Conservation (phyloP, 768 basidiomycete genomes). For the Lactarius akahatsu region DNA sequence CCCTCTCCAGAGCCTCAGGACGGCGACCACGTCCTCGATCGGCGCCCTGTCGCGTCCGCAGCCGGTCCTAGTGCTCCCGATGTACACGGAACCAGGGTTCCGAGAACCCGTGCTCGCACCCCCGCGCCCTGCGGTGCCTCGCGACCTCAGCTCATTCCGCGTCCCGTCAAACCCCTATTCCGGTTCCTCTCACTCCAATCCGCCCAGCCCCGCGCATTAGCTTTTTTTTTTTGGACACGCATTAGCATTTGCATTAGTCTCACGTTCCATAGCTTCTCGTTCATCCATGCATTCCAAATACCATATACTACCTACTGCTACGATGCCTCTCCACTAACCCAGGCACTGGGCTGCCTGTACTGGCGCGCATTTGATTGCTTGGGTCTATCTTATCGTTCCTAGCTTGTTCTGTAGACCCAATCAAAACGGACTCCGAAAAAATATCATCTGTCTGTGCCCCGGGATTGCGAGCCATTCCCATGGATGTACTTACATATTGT, state of each 20-base stretch:
- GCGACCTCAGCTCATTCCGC: constrained; percentile 22
- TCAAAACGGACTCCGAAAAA: not conserved
- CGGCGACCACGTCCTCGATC: constrained; percentile 4
- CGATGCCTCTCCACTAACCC: not conserved
- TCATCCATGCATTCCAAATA: not conserved
- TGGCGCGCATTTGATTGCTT: not conserved
- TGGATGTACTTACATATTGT: not conserved
- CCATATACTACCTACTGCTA: not conserved
- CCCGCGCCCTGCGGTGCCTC: constrained; percentile 15
- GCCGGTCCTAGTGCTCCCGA: constrained; percentile 1
- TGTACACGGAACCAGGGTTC: constrained; percentile 12
- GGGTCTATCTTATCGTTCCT: not conserved
- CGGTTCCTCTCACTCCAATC: not conserved
- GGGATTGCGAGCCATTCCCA: not conserved
- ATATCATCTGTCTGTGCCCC: not conserved
- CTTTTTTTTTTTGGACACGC: too few relatives aligned
- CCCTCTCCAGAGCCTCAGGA: constrained; percentile 7
- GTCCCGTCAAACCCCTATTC: constrained; percentile 21
- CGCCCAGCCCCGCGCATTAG: not conserved
- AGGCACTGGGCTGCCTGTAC: not conserved
- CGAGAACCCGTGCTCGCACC: constrained; percentile 1
- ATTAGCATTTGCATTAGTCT: not conserved
- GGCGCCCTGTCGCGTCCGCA: not conserved
- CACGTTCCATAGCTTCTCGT: not conserved
- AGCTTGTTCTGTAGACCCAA: not conserved